Conservation (phyloP, 1,284 basidiomycete genomes). For the Afroboletus lepidellus region DNA sequence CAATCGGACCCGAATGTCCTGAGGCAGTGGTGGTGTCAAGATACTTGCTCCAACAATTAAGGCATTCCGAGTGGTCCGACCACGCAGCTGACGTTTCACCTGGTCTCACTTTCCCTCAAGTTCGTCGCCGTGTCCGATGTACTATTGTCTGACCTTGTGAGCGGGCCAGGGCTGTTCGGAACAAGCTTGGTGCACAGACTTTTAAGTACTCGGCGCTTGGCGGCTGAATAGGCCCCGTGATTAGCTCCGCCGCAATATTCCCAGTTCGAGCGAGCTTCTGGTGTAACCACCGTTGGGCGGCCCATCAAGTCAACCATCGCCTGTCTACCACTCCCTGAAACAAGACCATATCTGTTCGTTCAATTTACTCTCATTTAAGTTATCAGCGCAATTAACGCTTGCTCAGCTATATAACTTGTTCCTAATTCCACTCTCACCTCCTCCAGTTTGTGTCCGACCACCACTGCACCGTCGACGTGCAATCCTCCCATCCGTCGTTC, state of each 20-base stretch:
- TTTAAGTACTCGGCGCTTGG: not conserved
- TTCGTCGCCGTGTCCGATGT: not conserved
- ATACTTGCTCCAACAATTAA: not conserved
- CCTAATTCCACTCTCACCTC: not conserved
- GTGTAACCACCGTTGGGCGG: slow-evolving; percentile 10
- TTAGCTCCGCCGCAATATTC: slow-evolving; percentile 11
- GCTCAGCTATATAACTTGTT: slow-evolving; percentile 11
- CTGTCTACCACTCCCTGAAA: slow-evolving; percentile 8
- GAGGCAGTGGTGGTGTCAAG: not conserved
- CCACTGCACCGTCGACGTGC: not conserved
- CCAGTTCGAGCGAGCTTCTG: slow-evolving; percentile 16
- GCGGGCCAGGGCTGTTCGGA: too few relatives aligned
- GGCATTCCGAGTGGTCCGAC: not conserved
- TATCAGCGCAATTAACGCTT: slow-evolving; percentile 5
- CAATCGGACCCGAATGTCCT: not conserved
- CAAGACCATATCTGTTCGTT: slow-evolving; percentile 16
- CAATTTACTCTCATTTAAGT: not conserved
- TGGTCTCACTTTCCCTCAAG: not conserved
- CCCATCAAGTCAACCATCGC: slow-evolving; percentile 6
- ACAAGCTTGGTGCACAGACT: too few relatives aligned
- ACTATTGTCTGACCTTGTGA: not conserved
- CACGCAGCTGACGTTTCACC: slow-evolving; percentile 3
- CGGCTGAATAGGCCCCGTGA: not conserved
- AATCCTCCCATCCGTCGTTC: not conserved
- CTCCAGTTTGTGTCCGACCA: slow-evolving; percentile 3